Percentiles rank a stretch among this genome's conserved stretches.
Evolutionary conservation across 345 rosid genomes (phyloP).

Genomic region (Alliaria petiolata): DNA sequence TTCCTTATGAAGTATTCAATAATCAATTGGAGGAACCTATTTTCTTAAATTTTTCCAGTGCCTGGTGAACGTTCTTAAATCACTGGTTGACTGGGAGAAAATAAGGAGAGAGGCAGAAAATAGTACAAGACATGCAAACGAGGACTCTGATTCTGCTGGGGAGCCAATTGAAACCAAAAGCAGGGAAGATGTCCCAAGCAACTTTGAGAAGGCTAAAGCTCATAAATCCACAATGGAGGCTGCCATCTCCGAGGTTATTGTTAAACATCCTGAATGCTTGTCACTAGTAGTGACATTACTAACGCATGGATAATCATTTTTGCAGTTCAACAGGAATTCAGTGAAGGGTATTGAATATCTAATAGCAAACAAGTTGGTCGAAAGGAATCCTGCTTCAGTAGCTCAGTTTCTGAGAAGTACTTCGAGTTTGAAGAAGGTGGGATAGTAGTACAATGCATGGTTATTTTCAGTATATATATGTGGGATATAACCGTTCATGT

Average conservation of each 20-base stretch:
- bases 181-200: constrained; percentile 69
- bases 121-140: constrained; percentile 38
- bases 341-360: constrained; percentile 73
- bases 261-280: constrained; percentile 3
- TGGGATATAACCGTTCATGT: constrained; percentile 33
- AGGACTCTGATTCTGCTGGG: constrained; percentile 34
- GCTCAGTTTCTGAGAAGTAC: constrained; percentile 85
- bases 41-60: constrained; percentile 52
- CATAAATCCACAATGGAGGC: constrained; percentile 94
- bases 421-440: constrained; percentile 77
- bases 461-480: constrained; percentile 22
- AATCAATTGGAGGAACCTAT: constrained; percentile 25
- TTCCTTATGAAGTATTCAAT: constrained; percentile 14
- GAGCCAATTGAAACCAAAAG: constrained; percentile 48
- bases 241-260: constrained; percentile 74
- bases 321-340: constrained; percentile 91
- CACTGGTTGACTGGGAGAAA: constrained; percentile 95
- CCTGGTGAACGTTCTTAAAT: constrained; percentile 84
- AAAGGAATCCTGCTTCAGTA: constrained; percentile 69
- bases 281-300: constrained; percentile 9
- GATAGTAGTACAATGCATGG: constrained; percentile 1
- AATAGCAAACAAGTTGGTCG: constrained; percentile 77
- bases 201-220: constrained; percentile 96
- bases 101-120: constrained; percentile 48
- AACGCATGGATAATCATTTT: constrained; percentile 20